These are phyloP conservation scores for Cladosporium phlei DNA, from an alignment of 2,329 filamentous ascomycete genomes.

Conservation along the genomic window DNA sequence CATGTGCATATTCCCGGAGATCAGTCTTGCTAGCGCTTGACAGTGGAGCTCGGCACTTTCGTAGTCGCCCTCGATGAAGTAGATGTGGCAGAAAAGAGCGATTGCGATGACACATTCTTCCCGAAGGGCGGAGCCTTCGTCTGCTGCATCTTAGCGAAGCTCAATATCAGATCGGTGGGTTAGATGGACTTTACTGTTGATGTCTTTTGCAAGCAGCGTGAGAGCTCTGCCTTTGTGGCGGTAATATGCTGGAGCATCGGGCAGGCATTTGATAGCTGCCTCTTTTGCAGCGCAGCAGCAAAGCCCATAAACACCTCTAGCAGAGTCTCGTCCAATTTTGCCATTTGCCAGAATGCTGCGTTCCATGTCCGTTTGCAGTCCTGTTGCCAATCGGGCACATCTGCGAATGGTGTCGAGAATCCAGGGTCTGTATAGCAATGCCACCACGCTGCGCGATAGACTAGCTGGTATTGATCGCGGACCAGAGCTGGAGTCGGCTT, in stretches of 20 bases:
- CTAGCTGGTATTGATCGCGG: neutral
- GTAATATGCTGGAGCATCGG: neutral
- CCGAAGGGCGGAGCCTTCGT: neutral
- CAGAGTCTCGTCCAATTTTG: neutral
- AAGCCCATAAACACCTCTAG: neutral
- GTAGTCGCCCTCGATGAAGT: neutral
- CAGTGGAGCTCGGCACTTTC: neutral
- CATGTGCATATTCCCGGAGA: neutral
- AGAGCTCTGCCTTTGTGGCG: constrained; percentile 3
- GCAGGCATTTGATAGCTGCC: neutral
- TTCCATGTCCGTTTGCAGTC: neutral
- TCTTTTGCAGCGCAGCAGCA: constrained; percentile 3
- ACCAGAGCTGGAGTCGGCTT: constrained; percentile 2
- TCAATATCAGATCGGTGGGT: neutral
- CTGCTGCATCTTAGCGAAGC: neutral
- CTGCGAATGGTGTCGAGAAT: neutral
- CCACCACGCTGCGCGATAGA: constrained; percentile 4
- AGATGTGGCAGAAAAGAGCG: neutral
- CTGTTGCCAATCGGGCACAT: neutral
- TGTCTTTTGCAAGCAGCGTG: neutral
- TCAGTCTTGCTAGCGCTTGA: neutral
- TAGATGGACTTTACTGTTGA: neutral
- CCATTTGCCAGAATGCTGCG: neutral
- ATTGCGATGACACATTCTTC: neutral
- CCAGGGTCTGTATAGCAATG: neutral